Evolutionary conservation across 306 rosid genomes (phyloP).

Genomic region (Vachellia collinsii): DNA sequence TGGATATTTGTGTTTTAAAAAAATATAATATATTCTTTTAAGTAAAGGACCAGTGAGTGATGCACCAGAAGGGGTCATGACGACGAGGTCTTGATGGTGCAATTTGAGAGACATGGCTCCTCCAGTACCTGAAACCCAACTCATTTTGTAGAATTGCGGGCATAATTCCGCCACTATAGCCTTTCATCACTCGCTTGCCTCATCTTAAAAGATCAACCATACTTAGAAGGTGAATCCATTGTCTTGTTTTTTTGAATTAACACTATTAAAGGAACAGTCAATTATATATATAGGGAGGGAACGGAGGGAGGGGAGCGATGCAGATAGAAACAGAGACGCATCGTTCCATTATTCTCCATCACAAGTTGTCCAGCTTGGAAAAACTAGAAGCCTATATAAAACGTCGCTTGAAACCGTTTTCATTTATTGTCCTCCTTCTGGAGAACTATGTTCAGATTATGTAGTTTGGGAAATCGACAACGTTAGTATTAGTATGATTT

Average conservation of each 20-base stretch:
- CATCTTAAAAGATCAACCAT: slow-evolving; percentile 10
- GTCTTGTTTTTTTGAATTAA: background rate
- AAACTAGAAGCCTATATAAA: background rate
- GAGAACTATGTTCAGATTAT: too few relatives aligned
- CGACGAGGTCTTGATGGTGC: slow-evolving; percentile 5
- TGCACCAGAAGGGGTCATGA: slow-evolving; percentile 31
- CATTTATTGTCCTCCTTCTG: background rate
- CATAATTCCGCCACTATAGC: slow-evolving; percentile 30
- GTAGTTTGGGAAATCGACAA: background rate
- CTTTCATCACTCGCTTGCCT: slow-evolving; percentile 21
- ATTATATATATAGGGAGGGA: background rate
- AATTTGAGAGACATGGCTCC: slow-evolving; percentile 21
- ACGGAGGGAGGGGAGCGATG: background rate
- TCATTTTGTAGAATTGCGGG: slow-evolving; percentile 26
- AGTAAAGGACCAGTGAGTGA: background rate
- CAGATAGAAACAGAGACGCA: background rate
- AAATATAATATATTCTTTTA: too few relatives aligned
- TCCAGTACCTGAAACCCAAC: slow-evolving; percentile 33
- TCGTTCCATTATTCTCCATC: background rate
- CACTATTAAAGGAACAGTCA: background rate
- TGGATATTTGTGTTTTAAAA: too few relatives aligned
- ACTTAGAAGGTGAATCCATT: background rate
- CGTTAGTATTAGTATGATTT: background rate
- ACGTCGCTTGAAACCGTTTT: background rate
- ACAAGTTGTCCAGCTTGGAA: background rate